A percentile compares a stretch with the other conserved stretches of the same genome.
These are phyloP conservation scores for Neostapfia colusana DNA, from an alignment of 176 grass and related monocot species.

Conservation along the genomic window DNA sequence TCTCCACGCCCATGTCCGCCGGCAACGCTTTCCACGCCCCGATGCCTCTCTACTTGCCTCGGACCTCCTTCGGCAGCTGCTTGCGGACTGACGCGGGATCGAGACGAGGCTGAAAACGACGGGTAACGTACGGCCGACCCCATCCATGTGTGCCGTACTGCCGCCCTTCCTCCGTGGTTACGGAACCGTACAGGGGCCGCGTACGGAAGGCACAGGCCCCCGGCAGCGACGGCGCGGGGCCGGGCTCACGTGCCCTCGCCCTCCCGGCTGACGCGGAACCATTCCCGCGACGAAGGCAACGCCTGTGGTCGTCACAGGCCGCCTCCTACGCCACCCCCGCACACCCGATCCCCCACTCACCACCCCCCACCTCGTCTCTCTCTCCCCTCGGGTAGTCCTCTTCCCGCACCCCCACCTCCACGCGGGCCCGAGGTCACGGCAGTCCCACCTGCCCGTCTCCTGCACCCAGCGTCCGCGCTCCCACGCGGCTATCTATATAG, in stretches of 20 bases:
- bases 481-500: slow-evolving; percentile 32
- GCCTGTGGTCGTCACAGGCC: neutral
- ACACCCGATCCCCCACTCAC: neutral
- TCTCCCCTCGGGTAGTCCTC: slow-evolving; percentile 6
- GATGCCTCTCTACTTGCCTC: neutral
- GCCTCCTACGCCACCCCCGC: neutral
- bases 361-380: neutral
- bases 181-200: slow-evolving; percentile 56
- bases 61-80: neutral
- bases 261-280: neutral
- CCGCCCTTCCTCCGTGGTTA: slow-evolving; percentile 29
- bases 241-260: slow-evolving; percentile 28
- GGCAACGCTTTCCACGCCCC: slow-evolving; percentile 10
- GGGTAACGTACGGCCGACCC: slow-evolving; percentile 20
- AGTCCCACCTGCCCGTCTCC: neutral
- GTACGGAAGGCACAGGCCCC: slow-evolving; percentile 50
- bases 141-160: slow-evolving; percentile 29
- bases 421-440: accelerated
- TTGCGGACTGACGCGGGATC: neutral
- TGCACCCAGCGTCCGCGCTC: accelerated
- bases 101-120: neutral
- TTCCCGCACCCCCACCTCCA: neutral
- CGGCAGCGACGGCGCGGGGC: slow-evolving; percentile 19
- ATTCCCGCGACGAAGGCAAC: slow-evolving; percentile 23
- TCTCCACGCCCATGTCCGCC: neutral